A percentile compares a stretch with the other conserved stretches of the same genome.
Conservation (phyloP, 1,284 basidiomycete genomes). For the Wallemia hederae region DNA sequence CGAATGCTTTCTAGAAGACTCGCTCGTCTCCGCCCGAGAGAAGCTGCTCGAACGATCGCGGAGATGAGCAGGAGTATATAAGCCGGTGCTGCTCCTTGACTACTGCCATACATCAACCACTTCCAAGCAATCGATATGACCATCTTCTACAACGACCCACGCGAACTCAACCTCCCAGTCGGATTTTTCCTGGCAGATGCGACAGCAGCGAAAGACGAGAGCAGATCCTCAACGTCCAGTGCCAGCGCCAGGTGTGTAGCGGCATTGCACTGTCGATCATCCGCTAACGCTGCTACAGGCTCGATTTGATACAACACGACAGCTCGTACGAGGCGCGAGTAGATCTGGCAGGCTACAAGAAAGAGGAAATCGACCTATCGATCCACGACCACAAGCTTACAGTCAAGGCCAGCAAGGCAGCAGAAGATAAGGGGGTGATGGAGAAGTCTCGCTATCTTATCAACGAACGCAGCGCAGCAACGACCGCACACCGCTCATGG, state of each 20-base stretch:
- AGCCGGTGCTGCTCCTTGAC: neutral
- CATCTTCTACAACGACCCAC: neutral
- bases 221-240: neutral
- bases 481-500: neutral
- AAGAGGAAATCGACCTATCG: neutral
- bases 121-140: neutral
- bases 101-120: neutral
- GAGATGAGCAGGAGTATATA: neutral
- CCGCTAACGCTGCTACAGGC: neutral
- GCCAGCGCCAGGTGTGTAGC: neutral
- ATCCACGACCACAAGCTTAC: neutral
- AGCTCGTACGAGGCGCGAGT: neutral
- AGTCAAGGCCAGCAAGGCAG: neutral
- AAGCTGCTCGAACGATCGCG: neutral
- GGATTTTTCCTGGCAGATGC: neutral
- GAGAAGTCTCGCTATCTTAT: neutral
- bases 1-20: no score
- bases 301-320: neutral
- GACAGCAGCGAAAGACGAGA: neutral
- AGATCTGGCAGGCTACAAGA: neutral
- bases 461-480: neutral
- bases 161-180: neutral
- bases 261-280: no score
- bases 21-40: no score
- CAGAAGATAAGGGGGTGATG: neutral